These are phyloP conservation scores for Eragrostis nindensis DNA, from an alignment of 176 grass and related monocot genomes.

Conservation along the genomic window DNA sequence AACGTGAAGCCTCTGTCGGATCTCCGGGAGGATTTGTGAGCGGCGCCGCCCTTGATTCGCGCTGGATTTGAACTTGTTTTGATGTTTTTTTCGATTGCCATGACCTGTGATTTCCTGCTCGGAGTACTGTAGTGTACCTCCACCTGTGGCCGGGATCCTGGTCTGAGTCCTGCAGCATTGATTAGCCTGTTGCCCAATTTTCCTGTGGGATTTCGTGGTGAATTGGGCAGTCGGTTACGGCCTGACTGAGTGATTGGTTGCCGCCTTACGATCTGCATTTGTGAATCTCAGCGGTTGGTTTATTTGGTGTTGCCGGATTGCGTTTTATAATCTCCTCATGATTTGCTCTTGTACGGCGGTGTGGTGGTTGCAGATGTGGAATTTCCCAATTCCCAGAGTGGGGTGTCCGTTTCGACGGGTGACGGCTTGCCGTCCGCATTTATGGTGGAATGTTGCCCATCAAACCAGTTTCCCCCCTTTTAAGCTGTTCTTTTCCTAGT, in stretches of 20 bases:
- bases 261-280: constrained; percentile 27
- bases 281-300: background rate
- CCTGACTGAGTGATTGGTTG: background rate
- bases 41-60: background rate
- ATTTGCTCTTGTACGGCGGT: background rate
- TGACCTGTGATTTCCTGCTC: constrained; percentile 2
- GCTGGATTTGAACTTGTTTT: constrained; percentile 23
- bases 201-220: background rate
- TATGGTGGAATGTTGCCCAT: constrained; percentile 44
- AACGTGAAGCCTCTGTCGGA: constrained; percentile 34
- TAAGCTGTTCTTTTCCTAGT: constrained; percentile 29
- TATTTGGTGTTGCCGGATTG: background rate
- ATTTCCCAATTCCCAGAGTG: background rate
- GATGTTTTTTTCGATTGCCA: background rate
- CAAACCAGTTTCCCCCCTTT: constrained; percentile 11
- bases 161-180: constrained; percentile 37
- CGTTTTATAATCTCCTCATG: background rate
- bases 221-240: background rate
- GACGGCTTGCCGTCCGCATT: constrained; percentile 35
- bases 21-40: constrained; percentile 4
- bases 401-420: constrained; percentile 32
- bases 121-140: background rate
- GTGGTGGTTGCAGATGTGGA: constrained; percentile 34
- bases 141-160: background rate
- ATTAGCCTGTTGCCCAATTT: background rate